phyloP scores from a whole-genome alignment of 768 basidiomycete genomes.

The Mrakia gelida region DNA sequence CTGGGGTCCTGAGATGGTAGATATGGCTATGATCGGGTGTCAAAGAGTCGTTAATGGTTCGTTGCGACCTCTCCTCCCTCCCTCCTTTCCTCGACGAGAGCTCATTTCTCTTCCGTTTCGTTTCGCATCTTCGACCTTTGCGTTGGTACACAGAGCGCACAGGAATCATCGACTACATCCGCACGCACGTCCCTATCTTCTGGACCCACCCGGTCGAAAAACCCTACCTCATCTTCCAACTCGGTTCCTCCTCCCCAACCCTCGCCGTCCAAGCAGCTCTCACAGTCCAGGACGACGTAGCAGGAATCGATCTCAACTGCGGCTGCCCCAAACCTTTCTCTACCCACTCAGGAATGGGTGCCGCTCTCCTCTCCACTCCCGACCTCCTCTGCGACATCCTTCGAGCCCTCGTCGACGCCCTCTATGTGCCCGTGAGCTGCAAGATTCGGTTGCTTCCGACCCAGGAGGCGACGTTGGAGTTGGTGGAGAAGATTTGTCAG shows the following conservation, averaged over 20 bases:
- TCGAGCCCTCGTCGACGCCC: conserved; percentile 63
- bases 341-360: conserved; percentile 91
- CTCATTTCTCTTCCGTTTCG: background rate
- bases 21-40: conserved; percentile 87
- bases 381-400: conserved; percentile 87
- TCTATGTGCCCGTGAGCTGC: conserved; percentile 83
- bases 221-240: conserved; percentile 65
- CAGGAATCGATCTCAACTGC: conserved; percentile 94
- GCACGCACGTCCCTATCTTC: conserved; percentile 73
- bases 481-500: conserved; percentile 80
- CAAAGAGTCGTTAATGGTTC: conserved; percentile 78
- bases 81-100: background rate
- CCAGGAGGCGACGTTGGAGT: conserved; percentile 78
- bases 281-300: conserved; percentile 77
- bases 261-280: conserved; percentile 89
- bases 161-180: conserved; percentile 81
- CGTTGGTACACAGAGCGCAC: conserved; percentile 57
- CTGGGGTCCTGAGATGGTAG: conserved; percentile 95
- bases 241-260: conserved; percentile 82
- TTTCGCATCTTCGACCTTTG: no score
- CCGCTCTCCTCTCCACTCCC: conserved; percentile 85
- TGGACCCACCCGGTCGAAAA: conserved; percentile 91
- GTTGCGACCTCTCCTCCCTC: conserved; percentile 32
- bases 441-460: conserved; percentile 86
- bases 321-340: conserved; percentile 97